phyloP scores from a whole-genome alignment of 2,329 filamentous ascomycete species.

The Calonectria crousiana region DNA sequence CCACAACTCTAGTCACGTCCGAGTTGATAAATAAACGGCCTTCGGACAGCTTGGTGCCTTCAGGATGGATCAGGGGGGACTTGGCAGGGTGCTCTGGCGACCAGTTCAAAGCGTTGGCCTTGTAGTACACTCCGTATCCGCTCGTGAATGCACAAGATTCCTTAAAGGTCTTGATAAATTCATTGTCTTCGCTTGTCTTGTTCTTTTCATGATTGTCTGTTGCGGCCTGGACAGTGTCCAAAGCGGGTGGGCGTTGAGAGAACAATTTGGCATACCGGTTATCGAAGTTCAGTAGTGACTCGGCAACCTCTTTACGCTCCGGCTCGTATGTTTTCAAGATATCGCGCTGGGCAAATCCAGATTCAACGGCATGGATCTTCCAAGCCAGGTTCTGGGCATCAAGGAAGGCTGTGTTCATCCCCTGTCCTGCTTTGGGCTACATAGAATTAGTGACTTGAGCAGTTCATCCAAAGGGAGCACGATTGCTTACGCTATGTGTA shows the following conservation, averaged over 20 bases:
- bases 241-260: constrained; percentile 80
- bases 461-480: constrained; percentile 52
- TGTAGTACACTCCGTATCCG: constrained; percentile 90
- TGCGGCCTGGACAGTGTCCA: constrained; percentile 78
- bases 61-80: constrained; percentile 76
- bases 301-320: constrained; percentile 87
- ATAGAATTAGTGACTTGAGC: constrained; percentile 46
- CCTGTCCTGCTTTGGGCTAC: constrained; percentile 81
- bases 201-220: constrained; percentile 51
- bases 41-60: constrained; percentile 74
- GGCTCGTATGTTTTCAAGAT: constrained; percentile 87
- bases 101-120: constrained; percentile 88
- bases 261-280: constrained; percentile 92
- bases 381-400: constrained; percentile 92
- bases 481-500: constrained; percentile 74
- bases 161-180: constrained; percentile 92
- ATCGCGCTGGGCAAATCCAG: constrained; percentile 80
- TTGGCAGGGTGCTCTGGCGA: constrained; percentile 77
- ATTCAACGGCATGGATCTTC: constrained; percentile 94
- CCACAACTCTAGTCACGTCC: constrained; percentile 86
- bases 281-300: constrained; percentile 88
- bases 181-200: constrained; percentile 69
- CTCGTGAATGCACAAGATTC: constrained; percentile 92
- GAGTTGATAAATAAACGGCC: constrained; percentile 83
- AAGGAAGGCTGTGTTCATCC: constrained; percentile 84